Conservation (phyloP, 2,329 filamentous ascomycete genomes). For the Stemphylium vesicarium region DNA sequence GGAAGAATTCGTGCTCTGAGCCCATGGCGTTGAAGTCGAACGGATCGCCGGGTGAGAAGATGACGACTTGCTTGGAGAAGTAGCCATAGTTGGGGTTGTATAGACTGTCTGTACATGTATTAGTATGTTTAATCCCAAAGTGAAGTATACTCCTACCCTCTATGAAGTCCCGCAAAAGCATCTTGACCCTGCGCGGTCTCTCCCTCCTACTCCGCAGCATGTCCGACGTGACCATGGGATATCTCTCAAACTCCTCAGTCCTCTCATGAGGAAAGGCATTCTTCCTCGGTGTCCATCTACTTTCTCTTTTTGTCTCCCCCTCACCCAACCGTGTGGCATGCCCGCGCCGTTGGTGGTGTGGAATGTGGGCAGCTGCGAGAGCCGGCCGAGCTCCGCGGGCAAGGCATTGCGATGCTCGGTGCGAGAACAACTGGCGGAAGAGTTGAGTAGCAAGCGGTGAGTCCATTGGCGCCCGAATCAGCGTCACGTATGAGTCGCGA, state of each 20-base stretch:
- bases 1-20: conserved; percentile 86
- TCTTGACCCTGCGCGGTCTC: conserved; percentile 87
- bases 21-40: conserved; percentile 84
- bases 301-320: conserved; percentile 61
- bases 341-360: conserved; percentile 38
- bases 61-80: conserved; percentile 94
- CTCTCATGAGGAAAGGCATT: conserved; percentile 78
- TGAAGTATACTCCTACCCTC: conserved; percentile 67
- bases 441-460: conserved; percentile 77
- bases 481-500: conserved; percentile 17
- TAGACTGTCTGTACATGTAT: conserved; percentile 67
- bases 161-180: conserved; percentile 97
- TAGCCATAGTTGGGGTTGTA: conserved; percentile 97
- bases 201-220: conserved; percentile 75
- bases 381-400: conserved; percentile 55
- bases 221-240: conserved; percentile 83
- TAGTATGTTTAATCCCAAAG: not conserved
- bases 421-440: conserved; percentile 84
- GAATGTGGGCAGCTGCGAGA: conserved; percentile 48
- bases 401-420: conserved; percentile 62
- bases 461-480: conserved; percentile 67
- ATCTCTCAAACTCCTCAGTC: conserved; percentile 78
- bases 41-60: conserved; percentile 89
- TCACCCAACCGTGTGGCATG: conserved; percentile 37
- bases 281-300: conserved; percentile 84